Percentiles rank a stretch among this genome's conserved stretches.
These are phyloP conservation scores for Chrysoporthe austroafricana DNA, from an alignment of 2,329 filamentous ascomycete species.

Conservation along the genomic window DNA sequence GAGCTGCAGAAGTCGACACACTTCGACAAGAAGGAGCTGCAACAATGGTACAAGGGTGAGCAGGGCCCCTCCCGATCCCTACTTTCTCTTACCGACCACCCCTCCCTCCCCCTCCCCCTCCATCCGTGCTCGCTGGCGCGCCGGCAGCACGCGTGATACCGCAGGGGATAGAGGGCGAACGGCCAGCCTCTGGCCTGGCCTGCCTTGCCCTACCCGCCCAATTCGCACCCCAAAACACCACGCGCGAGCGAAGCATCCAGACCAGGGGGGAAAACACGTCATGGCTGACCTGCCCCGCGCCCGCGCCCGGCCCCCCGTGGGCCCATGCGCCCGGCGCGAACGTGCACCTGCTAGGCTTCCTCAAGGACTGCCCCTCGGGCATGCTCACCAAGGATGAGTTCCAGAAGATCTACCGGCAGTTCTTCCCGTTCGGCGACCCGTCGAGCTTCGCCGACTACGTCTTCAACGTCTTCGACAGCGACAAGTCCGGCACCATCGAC, in stretches of 20 bases:
- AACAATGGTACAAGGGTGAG: constrained; percentile 99
- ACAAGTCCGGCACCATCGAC: constrained; percentile 96
- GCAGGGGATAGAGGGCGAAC: neutral
- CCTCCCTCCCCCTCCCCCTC: too few relatives aligned
- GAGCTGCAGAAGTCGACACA: constrained; percentile 97
- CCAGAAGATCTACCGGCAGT: constrained; percentile 99
- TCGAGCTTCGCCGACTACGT: constrained; percentile 98
- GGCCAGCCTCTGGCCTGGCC: too few relatives aligned
- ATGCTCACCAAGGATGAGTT: constrained; percentile 98
- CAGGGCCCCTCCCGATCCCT: neutral
- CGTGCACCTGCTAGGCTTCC: constrained; percentile 70
- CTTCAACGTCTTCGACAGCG: constrained; percentile 98
- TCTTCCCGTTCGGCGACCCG: constrained; percentile 98
- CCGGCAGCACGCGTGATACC: neutral
- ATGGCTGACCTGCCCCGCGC: constrained; percentile 7
- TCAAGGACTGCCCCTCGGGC: constrained; percentile 96
- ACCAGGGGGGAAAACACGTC: neutral
- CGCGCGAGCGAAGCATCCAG: neutral
- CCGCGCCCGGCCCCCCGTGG: constrained; percentile 9
- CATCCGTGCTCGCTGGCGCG: neutral
- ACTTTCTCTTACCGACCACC: neutral
- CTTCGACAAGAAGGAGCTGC: constrained; percentile 99
- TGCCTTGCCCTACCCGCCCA: too few relatives aligned
- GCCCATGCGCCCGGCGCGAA: constrained; percentile 16
- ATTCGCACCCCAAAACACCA: neutral